A percentile compares a stretch with the other conserved stretches of the same genome.
Evolutionary conservation across 805 yeast species (phyloP).

Genomic region (Komagataella kurtzmanii): DNA sequence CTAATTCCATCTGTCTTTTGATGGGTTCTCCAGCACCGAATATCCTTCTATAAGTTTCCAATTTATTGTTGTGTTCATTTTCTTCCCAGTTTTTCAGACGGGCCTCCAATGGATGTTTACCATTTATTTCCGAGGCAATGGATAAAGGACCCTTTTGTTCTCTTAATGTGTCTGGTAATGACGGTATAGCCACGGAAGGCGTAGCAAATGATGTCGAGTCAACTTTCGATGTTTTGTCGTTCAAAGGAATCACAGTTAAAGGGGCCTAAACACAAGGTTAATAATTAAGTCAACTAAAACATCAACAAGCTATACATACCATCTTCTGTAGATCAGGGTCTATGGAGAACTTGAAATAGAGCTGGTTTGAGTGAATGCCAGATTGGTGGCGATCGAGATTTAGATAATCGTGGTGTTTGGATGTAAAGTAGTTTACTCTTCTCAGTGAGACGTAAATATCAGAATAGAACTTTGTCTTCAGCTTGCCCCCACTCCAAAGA

Average conservation of each 20-base stretch:
- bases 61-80: conserved; percentile 51
- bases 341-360: too few relatives aligned
- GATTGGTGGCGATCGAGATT: neutral
- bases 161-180: conserved; percentile 56
- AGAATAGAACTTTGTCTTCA: neutral
- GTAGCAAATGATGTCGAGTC: conserved; percentile 38
- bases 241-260: conserved; percentile 42
- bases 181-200: conserved; percentile 54
- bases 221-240: conserved; percentile 28
- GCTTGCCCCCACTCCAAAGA: neutral
- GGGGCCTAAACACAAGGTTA: neutral
- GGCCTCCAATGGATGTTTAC: conserved; percentile 76
- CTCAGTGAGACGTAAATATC: too few relatives aligned
- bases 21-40: conserved; percentile 94
- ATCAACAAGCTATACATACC: neutral
- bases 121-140: conserved; percentile 48
- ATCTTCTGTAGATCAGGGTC: neutral
- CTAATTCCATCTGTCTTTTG: conserved; percentile 79
- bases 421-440: too few relatives aligned
- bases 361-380: neutral
- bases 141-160: conserved; percentile 50
- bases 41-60: conserved; percentile 70
- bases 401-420: neutral
- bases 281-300: neutral
- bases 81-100: conserved; percentile 72